Evolutionary conservation across 176 grass and related monocot species (phyloP), one percentile per base, ranked within the genome.

Genomic region (Phoenix dactylifera): DNA sequence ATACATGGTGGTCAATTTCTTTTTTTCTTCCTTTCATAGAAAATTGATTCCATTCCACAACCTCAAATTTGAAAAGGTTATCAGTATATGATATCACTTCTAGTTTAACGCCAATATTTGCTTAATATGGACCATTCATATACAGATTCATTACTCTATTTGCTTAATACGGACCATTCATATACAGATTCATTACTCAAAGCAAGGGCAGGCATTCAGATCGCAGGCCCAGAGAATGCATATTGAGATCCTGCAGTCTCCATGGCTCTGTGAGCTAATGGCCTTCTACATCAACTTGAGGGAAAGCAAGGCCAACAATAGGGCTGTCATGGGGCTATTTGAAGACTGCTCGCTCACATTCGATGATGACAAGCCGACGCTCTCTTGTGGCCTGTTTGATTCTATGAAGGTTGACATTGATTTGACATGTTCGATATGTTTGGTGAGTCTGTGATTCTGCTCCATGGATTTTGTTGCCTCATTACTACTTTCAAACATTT

Each of bases 171-270:
- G 2, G 7, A n/a, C 4, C 24, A 22, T 30, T 49, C 22, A 12
- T 18, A 4, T 71, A 54, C 71, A 96, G 92, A 67, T 90, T 68
- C 92, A 96, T 64, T 89, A 88, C 80, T 96, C 92, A 12, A 96
- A 87, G 39, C 83, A 90, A 77, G 92, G 92, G 1, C 87, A 85
- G 55, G 84, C 82, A 26, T 97, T 97, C 78, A 97, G 82, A 74
- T 78, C 84, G 4, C 82, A 88, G 55, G 87, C 92, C 2, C 86
- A 85, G 56, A 97, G 78, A 16, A 59, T 91, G 68, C 92, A 82
- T 64, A 88, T 97, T 60, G 87, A 97, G 60, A 91, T 97, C 57
- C 87, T 97, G 32, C 87, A 97, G 15, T 97, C 92, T 32, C 92
- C 92, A 64, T 91, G 92, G 81, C 69, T 97, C 4, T 82, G 65